phyloP scores from a whole-genome alignment of 2,329 filamentous ascomycete genomes.

The Apiospora malaysiana region DNA sequence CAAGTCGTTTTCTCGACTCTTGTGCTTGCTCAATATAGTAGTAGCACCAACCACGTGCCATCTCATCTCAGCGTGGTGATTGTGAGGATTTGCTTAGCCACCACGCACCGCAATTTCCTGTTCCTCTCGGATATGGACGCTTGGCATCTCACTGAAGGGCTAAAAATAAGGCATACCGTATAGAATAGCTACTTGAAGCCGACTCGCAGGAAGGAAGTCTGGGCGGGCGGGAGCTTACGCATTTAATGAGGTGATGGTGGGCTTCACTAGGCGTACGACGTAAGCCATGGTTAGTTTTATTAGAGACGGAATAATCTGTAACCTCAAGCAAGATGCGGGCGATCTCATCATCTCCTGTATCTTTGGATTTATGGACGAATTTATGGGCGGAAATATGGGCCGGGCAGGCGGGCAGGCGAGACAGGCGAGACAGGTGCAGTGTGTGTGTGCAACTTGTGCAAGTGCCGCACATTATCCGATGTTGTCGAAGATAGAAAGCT shows the following conservation, averaged over 20 bases:
- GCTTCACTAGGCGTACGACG: background rate
- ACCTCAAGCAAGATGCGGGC: background rate
- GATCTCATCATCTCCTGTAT: background rate
- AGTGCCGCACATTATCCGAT: background rate
- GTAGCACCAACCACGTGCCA: background rate
- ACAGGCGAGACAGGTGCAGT: too few species aligned
- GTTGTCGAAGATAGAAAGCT: background rate
- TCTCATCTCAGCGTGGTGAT: background rate
- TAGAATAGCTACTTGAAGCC: background rate
- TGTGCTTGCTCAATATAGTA: background rate
- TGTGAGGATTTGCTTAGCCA: background rate
- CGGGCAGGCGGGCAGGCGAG: too few species aligned
- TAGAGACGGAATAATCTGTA: conserved; percentile 5
- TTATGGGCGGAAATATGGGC: background rate
- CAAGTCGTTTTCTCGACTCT: background rate
- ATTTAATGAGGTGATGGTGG: background rate
- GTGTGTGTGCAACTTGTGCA: background rate
- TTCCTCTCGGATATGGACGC: background rate
- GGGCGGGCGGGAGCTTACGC: background rate
- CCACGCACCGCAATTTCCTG: background rate
- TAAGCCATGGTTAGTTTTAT: background rate
- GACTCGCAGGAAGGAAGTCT: background rate
- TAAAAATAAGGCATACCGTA: conserved; percentile 1
- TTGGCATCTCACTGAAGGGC: background rate
- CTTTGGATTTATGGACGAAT: background rate